phyloP scores from a whole-genome alignment of 1,284 basidiomycete genomes.

The Melampsora larici-populina region DNA sequence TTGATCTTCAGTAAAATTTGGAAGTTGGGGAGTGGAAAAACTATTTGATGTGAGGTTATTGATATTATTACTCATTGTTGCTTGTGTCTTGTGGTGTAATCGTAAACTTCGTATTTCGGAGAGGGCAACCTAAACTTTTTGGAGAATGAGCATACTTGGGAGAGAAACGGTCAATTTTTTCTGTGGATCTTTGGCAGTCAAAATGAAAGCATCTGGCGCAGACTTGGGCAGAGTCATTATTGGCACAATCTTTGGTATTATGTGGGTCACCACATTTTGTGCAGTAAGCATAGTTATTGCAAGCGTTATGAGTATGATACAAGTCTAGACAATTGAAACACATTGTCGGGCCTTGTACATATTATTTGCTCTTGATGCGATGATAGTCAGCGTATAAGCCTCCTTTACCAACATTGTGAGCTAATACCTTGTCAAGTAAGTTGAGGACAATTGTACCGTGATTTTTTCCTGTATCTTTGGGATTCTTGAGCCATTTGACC shows the following conservation, averaged over 20 bases:
- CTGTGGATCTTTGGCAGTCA: too few relatives aligned
- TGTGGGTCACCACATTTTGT: not conserved
- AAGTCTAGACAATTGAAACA: slow-evolving; percentile 11
- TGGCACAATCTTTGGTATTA: not conserved
- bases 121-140: not conserved
- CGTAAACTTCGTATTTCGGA: not conserved
- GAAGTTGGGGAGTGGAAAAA: not conserved
- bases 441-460: not conserved
- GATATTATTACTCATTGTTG: not conserved
- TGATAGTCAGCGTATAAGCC: not conserved
- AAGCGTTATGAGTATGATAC: not conserved
- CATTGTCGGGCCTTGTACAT: not conserved
- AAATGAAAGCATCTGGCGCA: not conserved
- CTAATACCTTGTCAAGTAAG: not conserved
- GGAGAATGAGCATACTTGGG: too few relatives aligned
- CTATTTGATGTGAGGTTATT: not conserved
- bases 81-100: not conserved
- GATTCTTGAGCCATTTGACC: too few relatives aligned
- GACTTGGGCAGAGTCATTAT: not conserved
- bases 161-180: too few relatives aligned
- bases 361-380: not conserved
- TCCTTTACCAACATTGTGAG: not conserved
- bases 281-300: not conserved
- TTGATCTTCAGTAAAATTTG: not conserved
- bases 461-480: not conserved